Evolutionary conservation across 106 monocot species (phyloP).

Genomic region (Xerophyta viscosa): DNA sequence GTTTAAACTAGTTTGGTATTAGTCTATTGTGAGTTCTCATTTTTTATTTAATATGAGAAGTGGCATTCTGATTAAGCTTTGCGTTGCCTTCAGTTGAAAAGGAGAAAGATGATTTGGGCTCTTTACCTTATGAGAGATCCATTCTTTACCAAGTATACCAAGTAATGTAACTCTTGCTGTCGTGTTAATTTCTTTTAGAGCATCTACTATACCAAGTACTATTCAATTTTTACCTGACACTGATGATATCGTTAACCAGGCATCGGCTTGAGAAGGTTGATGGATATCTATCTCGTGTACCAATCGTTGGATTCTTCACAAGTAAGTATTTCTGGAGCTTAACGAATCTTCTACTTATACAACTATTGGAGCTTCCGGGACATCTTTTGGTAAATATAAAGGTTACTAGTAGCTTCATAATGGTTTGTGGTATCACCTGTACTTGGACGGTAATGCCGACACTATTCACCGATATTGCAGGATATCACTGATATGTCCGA

Average conservation of each 20-base stretch:
- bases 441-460: too few species aligned
- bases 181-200: not conserved
- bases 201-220: constrained; percentile 5
- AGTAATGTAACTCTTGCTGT: constrained; percentile 23
- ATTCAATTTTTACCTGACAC: too few species aligned
- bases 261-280: constrained; percentile 55
- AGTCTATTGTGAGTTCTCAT: not conserved
- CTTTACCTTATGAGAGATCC: constrained; percentile 93
- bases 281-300: constrained; percentile 39
- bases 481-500: too few species aligned
- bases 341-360: not conserved
- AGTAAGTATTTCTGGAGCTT: constrained; percentile 22
- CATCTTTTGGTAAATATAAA: too few species aligned
- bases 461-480: too few species aligned
- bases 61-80: too few species aligned
- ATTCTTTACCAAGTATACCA: constrained; percentile 71
- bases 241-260: constrained; percentile 24
- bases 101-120: constrained; percentile 77
- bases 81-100: constrained; percentile 58
- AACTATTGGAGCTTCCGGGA: too few species aligned
- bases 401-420: too few species aligned
- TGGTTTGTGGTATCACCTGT: too few species aligned
- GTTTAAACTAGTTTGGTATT: not conserved
- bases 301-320: constrained; percentile 68
- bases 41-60: constrained; percentile 3